A percentile compares a stretch with the other conserved stretches of the same genome.
Evolutionary conservation across 305 asterid genomes (phyloP).

Genomic region (Ajuga reptans): DNA sequence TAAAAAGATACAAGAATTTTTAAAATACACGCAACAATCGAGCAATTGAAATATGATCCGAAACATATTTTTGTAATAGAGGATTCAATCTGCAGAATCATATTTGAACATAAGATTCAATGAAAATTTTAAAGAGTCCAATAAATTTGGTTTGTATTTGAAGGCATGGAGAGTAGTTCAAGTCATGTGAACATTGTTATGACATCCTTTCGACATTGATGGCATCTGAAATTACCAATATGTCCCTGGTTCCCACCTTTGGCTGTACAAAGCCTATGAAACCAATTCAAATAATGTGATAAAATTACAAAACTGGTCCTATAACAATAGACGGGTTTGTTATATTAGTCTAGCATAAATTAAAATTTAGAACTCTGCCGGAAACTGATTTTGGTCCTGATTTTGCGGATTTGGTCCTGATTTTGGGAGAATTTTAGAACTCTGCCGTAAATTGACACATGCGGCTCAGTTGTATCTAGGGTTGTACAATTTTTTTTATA

Average conservation of each 20-base stretch:
- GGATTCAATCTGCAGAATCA: background rate
- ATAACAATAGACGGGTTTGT: no score
- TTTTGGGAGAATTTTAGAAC: no score
- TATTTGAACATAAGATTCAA: background rate
- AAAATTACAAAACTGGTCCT: no score
- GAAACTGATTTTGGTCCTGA: no score
- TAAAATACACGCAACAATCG: background rate
- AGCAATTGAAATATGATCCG: background rate
- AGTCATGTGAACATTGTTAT: conserved; percentile 45
- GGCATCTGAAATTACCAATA: conserved; percentile 10
- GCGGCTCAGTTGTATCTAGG: no score
- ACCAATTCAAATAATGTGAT: no score
- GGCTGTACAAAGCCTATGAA: background rate
- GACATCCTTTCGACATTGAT: conserved; percentile 43
- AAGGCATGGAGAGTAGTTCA: background rate
- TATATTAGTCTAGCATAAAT: no score
- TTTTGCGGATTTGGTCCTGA: no score
- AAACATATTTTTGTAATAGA: background rate
- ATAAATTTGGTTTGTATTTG: background rate
- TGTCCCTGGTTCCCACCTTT: background rate
- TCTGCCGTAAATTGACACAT: no score
- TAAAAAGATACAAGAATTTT: no score
- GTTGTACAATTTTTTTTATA: no score
- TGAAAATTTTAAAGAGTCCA: background rate
- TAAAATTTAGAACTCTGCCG: no score